Conservation (phyloP, 2,329 filamentous ascomycete genomes). For the Emmonsiellopsis sp. region DNA sequence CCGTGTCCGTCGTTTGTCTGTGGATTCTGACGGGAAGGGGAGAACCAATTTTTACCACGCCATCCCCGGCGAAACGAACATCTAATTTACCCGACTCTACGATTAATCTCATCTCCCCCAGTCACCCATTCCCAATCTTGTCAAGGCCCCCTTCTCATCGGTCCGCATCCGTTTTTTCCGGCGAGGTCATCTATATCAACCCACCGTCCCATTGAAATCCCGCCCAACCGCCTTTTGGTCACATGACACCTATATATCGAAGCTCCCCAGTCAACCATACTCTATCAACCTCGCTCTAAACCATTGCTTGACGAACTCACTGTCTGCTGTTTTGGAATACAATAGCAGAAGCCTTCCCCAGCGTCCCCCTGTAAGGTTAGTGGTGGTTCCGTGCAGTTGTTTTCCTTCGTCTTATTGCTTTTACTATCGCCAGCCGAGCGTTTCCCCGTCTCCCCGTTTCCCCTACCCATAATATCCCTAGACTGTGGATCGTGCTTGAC, state of each 20-base stretch:
- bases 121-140: background rate
- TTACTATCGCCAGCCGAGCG: background rate
- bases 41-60: background rate
- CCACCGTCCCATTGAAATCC: background rate
- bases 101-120: background rate
- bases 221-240: background rate
- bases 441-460: background rate
- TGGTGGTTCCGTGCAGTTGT: background rate
- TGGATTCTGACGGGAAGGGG: slow-evolving; percentile 1
- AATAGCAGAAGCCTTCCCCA: background rate
- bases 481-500: background rate
- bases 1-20: slow-evolving; percentile 6
- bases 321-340: slow-evolving; percentile 2
- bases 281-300: background rate
- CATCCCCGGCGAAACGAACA: background rate
- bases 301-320: background rate
- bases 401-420: background rate
- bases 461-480: background rate
- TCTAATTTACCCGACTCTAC: background rate
- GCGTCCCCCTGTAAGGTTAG: background rate
- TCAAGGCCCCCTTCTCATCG: background rate
- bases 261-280: background rate
- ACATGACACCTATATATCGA: slow-evolving; percentile 1
- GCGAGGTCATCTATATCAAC: slow-evolving; percentile 1
- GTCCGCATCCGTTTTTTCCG: background rate